Evolutionary conservation across 202 grass and related monocot species (phyloP).

Genomic region (Eragrostis tef): DNA sequence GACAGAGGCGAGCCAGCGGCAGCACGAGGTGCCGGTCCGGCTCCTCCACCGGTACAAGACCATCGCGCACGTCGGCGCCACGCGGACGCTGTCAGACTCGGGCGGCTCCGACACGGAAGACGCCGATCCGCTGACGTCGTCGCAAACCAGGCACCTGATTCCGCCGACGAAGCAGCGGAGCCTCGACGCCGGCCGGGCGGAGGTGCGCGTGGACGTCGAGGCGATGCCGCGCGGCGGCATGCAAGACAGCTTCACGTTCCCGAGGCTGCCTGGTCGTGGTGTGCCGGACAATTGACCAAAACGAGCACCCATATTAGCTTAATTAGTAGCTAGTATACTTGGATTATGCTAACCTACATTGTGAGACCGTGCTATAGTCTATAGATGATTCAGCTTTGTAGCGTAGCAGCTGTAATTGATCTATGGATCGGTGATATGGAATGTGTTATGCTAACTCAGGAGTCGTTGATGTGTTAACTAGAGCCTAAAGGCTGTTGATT

Average conservation of each 20-base stretch:
- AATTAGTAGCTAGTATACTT: neutral
- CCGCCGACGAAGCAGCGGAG: slow-evolving; percentile 53
- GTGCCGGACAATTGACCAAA: slow-evolving; percentile 38
- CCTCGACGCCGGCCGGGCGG: slow-evolving; percentile 18
- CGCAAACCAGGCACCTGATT: slow-evolving; percentile 51
- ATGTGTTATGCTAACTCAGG: neutral
- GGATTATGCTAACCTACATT: neutral
- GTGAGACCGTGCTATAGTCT: neutral
- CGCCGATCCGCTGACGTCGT: slow-evolving; percentile 38
- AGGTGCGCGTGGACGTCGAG: slow-evolving; percentile 47
- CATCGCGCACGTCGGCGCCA: slow-evolving; percentile 55
- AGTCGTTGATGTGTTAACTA: neutral
- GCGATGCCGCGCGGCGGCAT: slow-evolving; percentile 16
- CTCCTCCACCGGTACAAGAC: slow-evolving; percentile 66
- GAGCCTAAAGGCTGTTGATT: neutral
- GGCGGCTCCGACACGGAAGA: slow-evolving; percentile 62
- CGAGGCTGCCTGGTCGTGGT: slow-evolving; percentile 38
- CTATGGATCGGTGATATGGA: neutral
- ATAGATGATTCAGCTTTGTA: slow-evolving; percentile 9
- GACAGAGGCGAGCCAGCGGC: slow-evolving; percentile 32
- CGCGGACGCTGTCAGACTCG: slow-evolving; percentile 55
- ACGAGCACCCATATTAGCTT: neutral
- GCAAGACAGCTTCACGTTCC: slow-evolving; percentile 66
- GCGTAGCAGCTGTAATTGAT: slow-evolving; percentile 10
- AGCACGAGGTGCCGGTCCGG: slow-evolving; percentile 43